Evolutionary conservation across 495 filamentous ascomycete genomes (phyloP).

Genomic region (Lasiosphaeria miniovina): DNA sequence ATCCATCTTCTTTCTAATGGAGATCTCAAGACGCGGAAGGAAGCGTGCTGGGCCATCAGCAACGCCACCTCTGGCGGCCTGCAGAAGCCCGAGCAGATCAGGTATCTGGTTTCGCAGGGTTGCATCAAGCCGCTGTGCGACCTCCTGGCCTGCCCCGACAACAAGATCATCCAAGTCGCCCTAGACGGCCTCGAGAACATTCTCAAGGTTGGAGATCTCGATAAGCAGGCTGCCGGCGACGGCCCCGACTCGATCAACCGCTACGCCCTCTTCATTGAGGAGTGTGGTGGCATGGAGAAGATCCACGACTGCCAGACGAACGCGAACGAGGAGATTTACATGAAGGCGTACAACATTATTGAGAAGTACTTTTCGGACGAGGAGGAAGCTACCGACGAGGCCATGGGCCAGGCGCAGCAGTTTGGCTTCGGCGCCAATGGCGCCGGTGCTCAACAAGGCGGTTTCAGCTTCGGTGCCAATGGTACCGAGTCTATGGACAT

Average conservation of each 20-base stretch:
- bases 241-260: slow-evolving; percentile 83
- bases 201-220: slow-evolving; percentile 97
- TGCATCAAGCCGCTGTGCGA: slow-evolving; percentile 98
- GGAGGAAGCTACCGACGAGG: slow-evolving; percentile 77
- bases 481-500: slow-evolving; percentile 97
- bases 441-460: slow-evolving; percentile 66
- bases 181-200: slow-evolving; percentile 99
- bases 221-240: slow-evolving; percentile 80
- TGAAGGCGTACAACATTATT: slow-evolving; percentile 99
- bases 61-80: slow-evolving; percentile 97
- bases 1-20: slow-evolving; percentile 94
- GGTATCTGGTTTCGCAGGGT: slow-evolving; percentile 87
- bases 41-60: slow-evolving; percentile 99
- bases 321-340: slow-evolving; percentile 99
- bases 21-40: slow-evolving; percentile 99
- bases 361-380: slow-evolving; percentile 99
- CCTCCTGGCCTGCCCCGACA: slow-evolving; percentile 93
- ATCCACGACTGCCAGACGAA: slow-evolving; percentile 99
- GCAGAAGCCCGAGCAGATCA: slow-evolving; percentile 97
- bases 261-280: slow-evolving; percentile 97
- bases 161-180: slow-evolving; percentile 99
- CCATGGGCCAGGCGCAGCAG: slow-evolving; percentile 51
- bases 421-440: slow-evolving; percentile 84
- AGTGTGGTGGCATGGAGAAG: slow-evolving; percentile 99
- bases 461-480: slow-evolving; percentile 89